phyloP scores from a whole-genome alignment of 495 filamentous ascomycete genomes.

The Penicillium pulvis region DNA sequence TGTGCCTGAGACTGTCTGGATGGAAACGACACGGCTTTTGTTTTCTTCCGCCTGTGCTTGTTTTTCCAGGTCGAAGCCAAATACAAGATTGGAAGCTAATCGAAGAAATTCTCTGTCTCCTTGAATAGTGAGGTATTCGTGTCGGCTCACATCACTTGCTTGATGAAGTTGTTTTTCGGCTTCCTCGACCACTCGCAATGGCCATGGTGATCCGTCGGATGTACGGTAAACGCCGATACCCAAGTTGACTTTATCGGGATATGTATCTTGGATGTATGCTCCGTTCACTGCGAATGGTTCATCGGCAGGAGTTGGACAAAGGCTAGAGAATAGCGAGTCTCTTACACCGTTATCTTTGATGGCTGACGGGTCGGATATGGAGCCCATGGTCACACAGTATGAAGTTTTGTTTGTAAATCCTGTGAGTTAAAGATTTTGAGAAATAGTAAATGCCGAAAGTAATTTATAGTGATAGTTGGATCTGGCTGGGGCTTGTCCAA shows the following conservation, averaged over 20 bases:
- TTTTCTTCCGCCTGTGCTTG: not conserved
- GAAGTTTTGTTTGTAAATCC: not conserved
- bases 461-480: no score
- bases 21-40: conserved; percentile 18
- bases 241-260: conserved; percentile 35
- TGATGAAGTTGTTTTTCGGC: conserved; percentile 25
- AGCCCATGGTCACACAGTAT: conserved; percentile 8
- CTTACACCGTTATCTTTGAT: not conserved
- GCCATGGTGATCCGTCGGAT: conserved; percentile 38
- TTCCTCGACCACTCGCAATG: conserved; percentile 30
- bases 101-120: conserved; percentile 16
- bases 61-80: conserved; percentile 11
- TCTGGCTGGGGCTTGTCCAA: not conserved
- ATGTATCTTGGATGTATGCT: conserved; percentile 22
- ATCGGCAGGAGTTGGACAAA: conserved; percentile 21
- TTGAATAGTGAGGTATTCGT: conserved; percentile 22
- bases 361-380: conserved; percentile 1
- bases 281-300: conserved; percentile 30
- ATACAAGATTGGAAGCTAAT: conserved; percentile 15
- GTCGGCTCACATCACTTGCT: conserved; percentile 10
- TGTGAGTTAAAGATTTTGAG: not conserved
- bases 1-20: conserved; percentile 82
- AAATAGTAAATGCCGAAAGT: not conserved
- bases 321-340: conserved; percentile 19
- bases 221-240: conserved; percentile 39